Conservation (phyloP, 495 filamentous ascomycete genomes). For the Daldinia vernicosa region DNA sequence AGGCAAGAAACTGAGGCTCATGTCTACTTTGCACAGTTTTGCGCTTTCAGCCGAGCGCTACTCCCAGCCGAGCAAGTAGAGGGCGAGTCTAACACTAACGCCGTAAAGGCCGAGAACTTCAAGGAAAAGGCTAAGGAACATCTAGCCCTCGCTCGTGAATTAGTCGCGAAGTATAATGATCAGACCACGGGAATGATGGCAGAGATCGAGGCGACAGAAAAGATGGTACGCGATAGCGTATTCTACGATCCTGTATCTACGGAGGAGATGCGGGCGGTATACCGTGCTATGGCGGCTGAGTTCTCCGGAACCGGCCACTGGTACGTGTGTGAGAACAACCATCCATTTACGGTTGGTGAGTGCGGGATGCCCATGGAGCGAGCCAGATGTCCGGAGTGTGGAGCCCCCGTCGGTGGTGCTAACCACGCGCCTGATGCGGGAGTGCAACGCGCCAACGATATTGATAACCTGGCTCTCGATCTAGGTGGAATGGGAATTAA, state of each 20-base stretch:
- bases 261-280: constrained; percentile 53
- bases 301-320: constrained; percentile 69
- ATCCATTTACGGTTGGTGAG: constrained; percentile 78
- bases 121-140: constrained; percentile 28
- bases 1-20: constrained; percentile 50
- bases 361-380: constrained; percentile 75
- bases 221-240: constrained; percentile 36
- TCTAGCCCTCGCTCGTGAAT: constrained; percentile 20
- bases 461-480: constrained; percentile 36
- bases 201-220: constrained; percentile 35
- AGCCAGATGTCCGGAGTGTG: constrained; percentile 72
- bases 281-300: constrained; percentile 60
- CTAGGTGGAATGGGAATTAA: constrained; percentile 39
- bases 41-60: constrained; percentile 34
- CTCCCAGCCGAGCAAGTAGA: background rate
- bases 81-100: background rate
- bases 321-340: constrained; percentile 73
- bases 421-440: constrained; percentile 62
- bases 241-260: constrained; percentile 49
- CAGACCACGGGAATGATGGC: constrained; percentile 20
- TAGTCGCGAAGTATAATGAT: constrained; percentile 31
- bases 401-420: constrained; percentile 65
- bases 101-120: constrained; percentile 10
- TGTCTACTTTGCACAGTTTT: constrained; percentile 47
- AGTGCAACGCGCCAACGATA: constrained; percentile 50